Conservation (phyloP, 2,329 filamentous ascomycete species). For the Aspergillus fischeri region DNA sequence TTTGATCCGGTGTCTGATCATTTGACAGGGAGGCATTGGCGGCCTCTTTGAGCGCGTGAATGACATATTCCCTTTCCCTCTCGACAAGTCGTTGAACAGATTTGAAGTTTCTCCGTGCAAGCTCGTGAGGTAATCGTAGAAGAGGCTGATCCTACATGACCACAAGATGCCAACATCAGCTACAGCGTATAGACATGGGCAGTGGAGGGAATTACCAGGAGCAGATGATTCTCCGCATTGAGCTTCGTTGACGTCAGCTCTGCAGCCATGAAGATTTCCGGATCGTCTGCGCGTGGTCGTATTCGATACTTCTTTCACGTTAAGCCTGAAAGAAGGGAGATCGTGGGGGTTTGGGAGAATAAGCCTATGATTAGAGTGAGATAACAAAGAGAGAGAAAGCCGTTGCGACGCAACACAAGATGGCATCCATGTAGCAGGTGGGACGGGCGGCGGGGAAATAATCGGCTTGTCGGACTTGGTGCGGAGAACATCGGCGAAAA, state of each 20-base stretch:
- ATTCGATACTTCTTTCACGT: not conserved
- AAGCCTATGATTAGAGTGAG: not conserved
- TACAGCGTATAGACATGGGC: constrained; percentile 6
- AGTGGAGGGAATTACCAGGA: constrained; percentile 36
- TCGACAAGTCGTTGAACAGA: constrained; percentile 54
- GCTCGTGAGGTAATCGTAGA: constrained; percentile 85
- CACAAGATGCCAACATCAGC: constrained; percentile 7
- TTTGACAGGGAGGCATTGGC: constrained; percentile 62
- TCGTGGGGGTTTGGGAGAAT: not conserved
- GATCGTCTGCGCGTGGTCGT: not conserved
- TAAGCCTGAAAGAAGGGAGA: not conserved
- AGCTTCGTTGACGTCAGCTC: constrained; percentile 46
- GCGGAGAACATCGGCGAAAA: not conserved
- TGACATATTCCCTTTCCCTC: constrained; percentile 44
- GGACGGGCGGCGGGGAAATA: too few relatives aligned
- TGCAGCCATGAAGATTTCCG: constrained; percentile 31
- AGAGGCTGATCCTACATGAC: constrained; percentile 77
- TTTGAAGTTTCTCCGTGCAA: constrained; percentile 92
- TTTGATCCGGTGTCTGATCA: constrained; percentile 60
- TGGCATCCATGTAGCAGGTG: not conserved
- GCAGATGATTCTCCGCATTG: constrained; percentile 47
- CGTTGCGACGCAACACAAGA: not conserved
- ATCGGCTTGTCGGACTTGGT: not conserved
- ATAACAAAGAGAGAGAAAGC: not conserved
- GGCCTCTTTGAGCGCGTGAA: constrained; percentile 48